Percentiles rank a stretch among this genome's conserved stretches.
Conservation (phyloP, 257 asterid species). For the Nicotiana tabacum region DNA sequence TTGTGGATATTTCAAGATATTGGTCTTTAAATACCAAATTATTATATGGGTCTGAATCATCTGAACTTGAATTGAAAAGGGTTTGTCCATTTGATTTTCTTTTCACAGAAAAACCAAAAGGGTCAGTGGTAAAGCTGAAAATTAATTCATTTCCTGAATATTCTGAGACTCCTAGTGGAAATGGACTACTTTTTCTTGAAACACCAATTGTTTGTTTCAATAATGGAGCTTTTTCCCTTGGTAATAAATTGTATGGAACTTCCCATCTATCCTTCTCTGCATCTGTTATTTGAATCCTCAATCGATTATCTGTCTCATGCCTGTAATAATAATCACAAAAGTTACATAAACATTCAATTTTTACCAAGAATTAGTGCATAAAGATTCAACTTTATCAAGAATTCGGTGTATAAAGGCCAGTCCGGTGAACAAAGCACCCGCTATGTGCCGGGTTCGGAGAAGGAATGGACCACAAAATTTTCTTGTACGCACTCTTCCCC, state of each 20-base stretch:
- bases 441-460: too few species aligned
- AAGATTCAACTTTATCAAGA: neutral
- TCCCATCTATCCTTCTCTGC: conserved; percentile 88
- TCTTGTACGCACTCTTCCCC: too few species aligned
- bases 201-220: conserved; percentile 23
- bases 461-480: too few species aligned
- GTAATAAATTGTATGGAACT: conserved; percentile 76
- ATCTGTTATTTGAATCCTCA: conserved; percentile 85
- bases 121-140: conserved; percentile 62
- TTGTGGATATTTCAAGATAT: conserved; percentile 81
- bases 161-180: conserved; percentile 24
- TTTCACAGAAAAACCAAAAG: conserved; percentile 65
- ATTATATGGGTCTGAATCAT: conserved; percentile 46
- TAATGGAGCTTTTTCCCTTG: conserved; percentile 55
- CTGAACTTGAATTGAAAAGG: conserved; percentile 57
- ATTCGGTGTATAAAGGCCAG: too few species aligned
- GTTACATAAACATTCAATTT: neutral
- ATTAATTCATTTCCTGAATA: conserved; percentile 53
- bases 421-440: too few species aligned
- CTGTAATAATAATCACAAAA: conserved; percentile 19
- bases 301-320: conserved; percentile 71
- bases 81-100: conserved; percentile 75
- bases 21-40: conserved; percentile 83
- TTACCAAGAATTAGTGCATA: neutral
- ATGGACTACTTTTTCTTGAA: conserved; percentile 24